Base-by-base conservation (phyloP, 768 basidiomycete genomes). In the Hypholoma sublateritium region DNA sequence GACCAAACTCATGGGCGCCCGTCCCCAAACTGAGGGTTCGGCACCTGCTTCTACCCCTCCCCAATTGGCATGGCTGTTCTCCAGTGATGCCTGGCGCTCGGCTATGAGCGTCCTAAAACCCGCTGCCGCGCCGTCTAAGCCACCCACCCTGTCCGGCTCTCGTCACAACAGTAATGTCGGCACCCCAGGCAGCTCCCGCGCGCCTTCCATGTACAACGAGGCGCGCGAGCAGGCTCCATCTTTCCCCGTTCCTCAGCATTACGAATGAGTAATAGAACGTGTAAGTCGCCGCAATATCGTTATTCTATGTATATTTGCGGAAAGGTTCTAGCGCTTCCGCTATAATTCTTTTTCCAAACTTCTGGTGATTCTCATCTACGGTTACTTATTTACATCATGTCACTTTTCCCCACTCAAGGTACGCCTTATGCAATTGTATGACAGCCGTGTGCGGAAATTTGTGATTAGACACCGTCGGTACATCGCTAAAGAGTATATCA, bases 191-290 rank as follows among this genome's bases (percentile, higher is more conserved):
- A 50, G 32, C 45, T 43, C 54, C n/a, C 51, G 54, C 34, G 21
- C 59, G 22, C 17, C 43, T 50, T 41, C 49, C 46, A 24, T 28
- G 5, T 22, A 25, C 25, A n/a, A 22, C 12, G 46, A 53, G 34
- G 28, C 28, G 28, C 28, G 28, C 28, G 28, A 32, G 28, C 28
- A 32, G 28, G 22, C 57, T 28, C 72, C 74, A 53, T 61, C 74
- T n/a, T 79, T 79, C 67, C 76, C 78, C 14, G 70, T 75, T 59
- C 75, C 78, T 19, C 67, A 76, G 46, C 67, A 68, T 58, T 69
- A 62, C 57, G 58, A 64, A 25, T 56, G 32, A 45, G 32, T 17
- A 51, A 13, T 3, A 32, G 28, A 32, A 32, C 13, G 28, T 14
- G 7, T n/a, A 22, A 25, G 25, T 42, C 12, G 39, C 12, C 28